Evolutionary conservation across 2,329 filamentous ascomycete species (phyloP).

Genomic region (Sporothrix mexicana): DNA sequence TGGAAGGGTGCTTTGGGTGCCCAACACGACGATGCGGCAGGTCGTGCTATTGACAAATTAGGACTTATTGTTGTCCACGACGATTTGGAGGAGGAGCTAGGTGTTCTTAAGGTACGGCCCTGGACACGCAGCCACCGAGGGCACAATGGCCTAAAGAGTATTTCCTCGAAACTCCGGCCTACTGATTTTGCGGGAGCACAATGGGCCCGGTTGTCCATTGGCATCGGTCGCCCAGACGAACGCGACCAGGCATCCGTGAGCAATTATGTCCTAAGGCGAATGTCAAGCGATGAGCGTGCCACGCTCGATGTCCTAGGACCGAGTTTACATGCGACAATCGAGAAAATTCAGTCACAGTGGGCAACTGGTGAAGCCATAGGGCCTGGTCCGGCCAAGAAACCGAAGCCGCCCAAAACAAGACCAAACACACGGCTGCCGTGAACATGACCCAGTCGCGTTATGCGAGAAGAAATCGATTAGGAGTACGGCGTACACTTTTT

Average conservation of each 20-base stretch:
- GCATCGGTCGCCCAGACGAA: constrained; percentile 81
- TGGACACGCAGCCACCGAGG: constrained; percentile 70
- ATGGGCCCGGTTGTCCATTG: constrained; percentile 72
- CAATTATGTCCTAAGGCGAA: constrained; percentile 75
- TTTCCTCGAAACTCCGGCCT: constrained; percentile 57
- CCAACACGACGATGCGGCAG: constrained; percentile 46
- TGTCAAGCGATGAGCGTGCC: constrained; percentile 59
- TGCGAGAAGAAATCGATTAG: too few relatives aligned
- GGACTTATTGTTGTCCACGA: constrained; percentile 82
- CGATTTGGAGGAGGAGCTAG: constrained; percentile 77
- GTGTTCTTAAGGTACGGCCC: constrained; percentile 67
- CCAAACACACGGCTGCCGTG: background rate
- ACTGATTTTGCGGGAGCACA: constrained; percentile 50
- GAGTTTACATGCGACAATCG: constrained; percentile 57
- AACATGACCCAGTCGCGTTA: background rate
- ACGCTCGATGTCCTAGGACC: constrained; percentile 60
- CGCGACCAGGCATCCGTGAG: constrained; percentile 72
- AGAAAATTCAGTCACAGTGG: constrained; percentile 53
- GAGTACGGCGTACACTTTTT: too few relatives aligned
- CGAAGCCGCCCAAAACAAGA: constrained; percentile 5
- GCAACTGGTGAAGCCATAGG: constrained; percentile 29
- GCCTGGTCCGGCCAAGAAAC: background rate
- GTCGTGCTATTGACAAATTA: background rate
- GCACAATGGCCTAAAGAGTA: constrained; percentile 77
- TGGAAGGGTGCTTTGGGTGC: constrained; percentile 56